Evolutionary conservation across 768 basidiomycete species (phyloP).

Genomic region (Pleurotus djamor): DNA sequence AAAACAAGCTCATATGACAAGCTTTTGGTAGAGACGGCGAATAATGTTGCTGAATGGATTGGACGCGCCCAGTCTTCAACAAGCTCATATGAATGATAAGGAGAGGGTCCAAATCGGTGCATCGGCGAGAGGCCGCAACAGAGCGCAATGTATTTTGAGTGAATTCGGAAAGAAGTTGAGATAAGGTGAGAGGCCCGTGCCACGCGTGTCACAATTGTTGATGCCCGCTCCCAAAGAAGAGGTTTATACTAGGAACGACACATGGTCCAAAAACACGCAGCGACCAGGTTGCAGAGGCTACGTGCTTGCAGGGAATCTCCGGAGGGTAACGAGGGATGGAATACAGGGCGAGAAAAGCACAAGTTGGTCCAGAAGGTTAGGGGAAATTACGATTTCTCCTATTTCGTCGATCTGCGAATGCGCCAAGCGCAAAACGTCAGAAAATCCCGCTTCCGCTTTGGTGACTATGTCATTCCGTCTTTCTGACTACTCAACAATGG

Average conservation of each 20-base stretch:
- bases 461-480: not conserved
- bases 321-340: not conserved
- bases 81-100: too few relatives aligned
- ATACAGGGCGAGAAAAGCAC: too few relatives aligned
- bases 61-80: too few relatives aligned
- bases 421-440: too few relatives aligned
- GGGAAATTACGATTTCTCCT: too few relatives aligned
- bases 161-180: not conserved
- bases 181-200: not conserved
- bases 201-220: not conserved
- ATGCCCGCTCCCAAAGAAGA: not conserved
- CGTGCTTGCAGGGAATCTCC: not conserved
- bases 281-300: not conserved
- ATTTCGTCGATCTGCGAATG: too few relatives aligned
- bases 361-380: too few relatives aligned
- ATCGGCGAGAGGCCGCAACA: too few relatives aligned
- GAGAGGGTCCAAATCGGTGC: too few relatives aligned
- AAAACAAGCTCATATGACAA: not conserved
- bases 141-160: not conserved
- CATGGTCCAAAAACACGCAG: not conserved
- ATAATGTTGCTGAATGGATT: not conserved
- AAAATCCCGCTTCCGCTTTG: too few relatives aligned
- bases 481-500: not conserved
- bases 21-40: not conserved
- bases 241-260: not conserved